A percentile compares a stretch with the other conserved stretches of the same genome.
phyloP scores from a whole-genome alignment of 805 yeast species.

The Starmerella tilneyi region DNA sequence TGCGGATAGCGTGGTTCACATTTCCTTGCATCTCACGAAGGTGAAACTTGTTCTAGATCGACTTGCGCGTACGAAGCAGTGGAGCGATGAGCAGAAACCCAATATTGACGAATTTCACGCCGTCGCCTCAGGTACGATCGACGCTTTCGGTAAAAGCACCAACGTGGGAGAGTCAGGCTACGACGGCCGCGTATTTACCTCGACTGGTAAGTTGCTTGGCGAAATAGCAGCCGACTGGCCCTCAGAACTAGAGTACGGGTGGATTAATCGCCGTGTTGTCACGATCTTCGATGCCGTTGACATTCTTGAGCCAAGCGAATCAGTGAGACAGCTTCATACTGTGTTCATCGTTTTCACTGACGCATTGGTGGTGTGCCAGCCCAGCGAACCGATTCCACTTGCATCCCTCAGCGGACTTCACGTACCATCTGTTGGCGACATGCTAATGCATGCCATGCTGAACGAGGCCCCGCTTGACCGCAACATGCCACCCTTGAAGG shows the following conservation, averaged over 20 bases:
- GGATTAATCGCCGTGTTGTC: constrained; percentile 78
- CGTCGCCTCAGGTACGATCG: constrained; percentile 54
- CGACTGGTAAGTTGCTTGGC: constrained; percentile 62
- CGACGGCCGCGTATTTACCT: constrained; percentile 35
- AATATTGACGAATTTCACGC: constrained; percentile 36
- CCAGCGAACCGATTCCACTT: constrained; percentile 39
- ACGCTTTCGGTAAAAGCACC: constrained; percentile 48
- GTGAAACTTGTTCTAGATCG: constrained; percentile 59
- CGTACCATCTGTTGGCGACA: constrained; percentile 59
- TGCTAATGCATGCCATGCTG: constrained; percentile 78
- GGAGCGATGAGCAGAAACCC: constrained; percentile 24
- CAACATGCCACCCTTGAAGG: constrained; percentile 57
- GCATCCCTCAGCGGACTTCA: constrained; percentile 30
- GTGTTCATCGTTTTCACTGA: constrained; percentile 75
- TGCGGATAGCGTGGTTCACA: constrained; percentile 52
- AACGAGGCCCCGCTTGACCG: constrained; percentile 63
- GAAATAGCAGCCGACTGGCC: constrained; percentile 88
- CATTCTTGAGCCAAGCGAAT: constrained; percentile 26
- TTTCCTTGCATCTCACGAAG: constrained; percentile 61
- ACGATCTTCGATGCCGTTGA: constrained; percentile 50
- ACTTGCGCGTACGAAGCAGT: constrained; percentile 39
- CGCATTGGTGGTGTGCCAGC: constrained; percentile 49
- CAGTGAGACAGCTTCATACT: constrained; percentile 33
- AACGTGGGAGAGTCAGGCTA: constrained; percentile 36
- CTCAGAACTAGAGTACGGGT: constrained; percentile 69